These are phyloP conservation scores for Osmanthus fragrans DNA, from an alignment of 257 asterid species.

Conservation along the genomic window DNA sequence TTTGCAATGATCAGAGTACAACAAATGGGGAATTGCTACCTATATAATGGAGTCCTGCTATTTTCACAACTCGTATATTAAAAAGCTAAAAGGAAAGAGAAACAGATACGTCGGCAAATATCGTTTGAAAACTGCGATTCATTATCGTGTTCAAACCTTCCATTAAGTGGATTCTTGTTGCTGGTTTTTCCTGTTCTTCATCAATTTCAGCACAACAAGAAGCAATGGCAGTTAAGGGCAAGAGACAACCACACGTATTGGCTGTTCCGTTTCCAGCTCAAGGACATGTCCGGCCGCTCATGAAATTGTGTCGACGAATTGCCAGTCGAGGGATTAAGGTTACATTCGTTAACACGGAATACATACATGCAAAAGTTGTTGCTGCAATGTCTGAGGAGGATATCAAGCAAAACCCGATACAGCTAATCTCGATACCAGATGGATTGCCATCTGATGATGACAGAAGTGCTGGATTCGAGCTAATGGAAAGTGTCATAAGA, in stretches of 20 bases:
- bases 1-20: too few relatives aligned
- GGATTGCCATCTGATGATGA: conserved; percentile 16
- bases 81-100: background rate
- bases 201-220: background rate
- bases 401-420: conserved; percentile 5
- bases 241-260: conserved; percentile 18
- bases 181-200: too few relatives aligned
- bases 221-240: conserved; percentile 17
- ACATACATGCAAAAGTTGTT: conserved; percentile 30
- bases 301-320: conserved; percentile 37
- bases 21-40: too few relatives aligned
- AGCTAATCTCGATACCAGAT: conserved; percentile 31
- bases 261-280: conserved; percentile 54
- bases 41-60: background rate
- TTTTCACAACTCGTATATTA: background rate
- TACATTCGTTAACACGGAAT: conserved; percentile 45
- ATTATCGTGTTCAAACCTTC: too few relatives aligned
- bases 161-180: too few relatives aligned
- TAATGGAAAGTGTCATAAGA: conserved; percentile 10
- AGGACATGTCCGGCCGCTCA: conserved; percentile 56
- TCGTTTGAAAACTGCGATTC: too few relatives aligned
- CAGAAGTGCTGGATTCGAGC: background rate
- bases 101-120: background rate
- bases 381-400: conserved; percentile 11
- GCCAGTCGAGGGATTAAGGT: conserved; percentile 47